Conservation (phyloP, 768 basidiomycete species). For the Dentipellis sp. region DNA sequence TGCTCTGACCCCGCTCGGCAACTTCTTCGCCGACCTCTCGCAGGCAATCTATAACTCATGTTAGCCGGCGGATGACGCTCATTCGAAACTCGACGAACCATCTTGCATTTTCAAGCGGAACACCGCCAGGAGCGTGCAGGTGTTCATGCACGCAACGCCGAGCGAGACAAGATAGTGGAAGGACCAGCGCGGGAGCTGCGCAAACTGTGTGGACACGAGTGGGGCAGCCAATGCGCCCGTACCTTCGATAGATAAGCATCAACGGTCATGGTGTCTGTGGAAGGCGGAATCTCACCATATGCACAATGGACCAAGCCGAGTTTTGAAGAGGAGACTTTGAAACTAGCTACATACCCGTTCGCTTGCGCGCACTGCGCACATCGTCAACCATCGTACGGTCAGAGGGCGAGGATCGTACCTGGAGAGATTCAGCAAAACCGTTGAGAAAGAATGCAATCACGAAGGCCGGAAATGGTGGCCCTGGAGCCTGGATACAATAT, state of each 20-base stretch:
- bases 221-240: constrained; percentile 42
- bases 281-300: background rate
- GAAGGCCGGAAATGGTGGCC: constrained; percentile 20
- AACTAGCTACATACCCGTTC: constrained; percentile 2
- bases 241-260: constrained; percentile 14
- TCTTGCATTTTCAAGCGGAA: constrained; percentile 23
- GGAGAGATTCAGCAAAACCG: constrained; percentile 15
- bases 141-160: constrained; percentile 17
- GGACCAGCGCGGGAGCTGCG: constrained; percentile 27
- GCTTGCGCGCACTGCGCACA: background rate
- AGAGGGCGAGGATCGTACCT: background rate
- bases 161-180: constrained; percentile 5
- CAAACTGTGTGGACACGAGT: constrained; percentile 44
- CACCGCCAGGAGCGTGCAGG: constrained; percentile 14
- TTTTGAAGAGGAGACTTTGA: background rate
- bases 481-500: constrained; percentile 15
- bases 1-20: constrained; percentile 26
- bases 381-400: background rate
- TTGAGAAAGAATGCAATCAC: constrained; percentile 10
- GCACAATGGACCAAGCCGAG: background rate
- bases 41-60: constrained; percentile 36
- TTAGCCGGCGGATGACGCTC: too few relatives aligned
- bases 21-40: constrained; percentile 39
- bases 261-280: background rate
- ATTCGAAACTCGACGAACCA: constrained; percentile 15